Percentiles rank a stretch among this genome's conserved stretches.
phyloP scores from a whole-genome alignment of 2,329 filamentous ascomycete species.

The Fusarium scirpi region DNA sequence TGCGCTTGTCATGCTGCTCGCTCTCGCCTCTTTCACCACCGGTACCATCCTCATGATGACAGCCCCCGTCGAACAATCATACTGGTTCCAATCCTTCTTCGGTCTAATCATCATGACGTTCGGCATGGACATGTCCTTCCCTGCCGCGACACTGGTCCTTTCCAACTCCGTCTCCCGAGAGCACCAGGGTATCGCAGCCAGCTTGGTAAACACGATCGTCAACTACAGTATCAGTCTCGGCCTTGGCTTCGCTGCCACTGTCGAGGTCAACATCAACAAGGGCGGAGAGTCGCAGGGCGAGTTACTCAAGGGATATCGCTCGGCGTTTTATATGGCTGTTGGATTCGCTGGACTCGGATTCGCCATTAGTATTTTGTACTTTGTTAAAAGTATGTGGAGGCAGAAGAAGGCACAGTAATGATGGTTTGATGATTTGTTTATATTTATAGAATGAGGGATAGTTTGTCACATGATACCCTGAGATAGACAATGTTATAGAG shows the following conservation, averaged over 20 bases:
- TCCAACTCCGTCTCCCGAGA: conserved; percentile 62
- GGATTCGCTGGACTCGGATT: conserved; percentile 29
- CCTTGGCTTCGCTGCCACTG: conserved; percentile 73
- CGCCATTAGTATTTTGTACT: conserved; percentile 25
- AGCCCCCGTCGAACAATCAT: conserved; percentile 66
- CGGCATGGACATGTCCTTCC: conserved; percentile 74
- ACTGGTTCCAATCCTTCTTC: conserved; percentile 74
- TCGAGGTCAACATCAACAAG: conserved; percentile 60
- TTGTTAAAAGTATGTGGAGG: conserved; percentile 26
- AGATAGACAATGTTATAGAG: background rate
- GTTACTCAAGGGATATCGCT: conserved; percentile 22
- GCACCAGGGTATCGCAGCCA: conserved; percentile 62
- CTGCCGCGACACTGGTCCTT: conserved; percentile 70
- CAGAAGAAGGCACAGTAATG: background rate
- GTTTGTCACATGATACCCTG: background rate
- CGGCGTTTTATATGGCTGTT: conserved; percentile 33
- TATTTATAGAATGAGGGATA: background rate
- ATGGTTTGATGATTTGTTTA: background rate
- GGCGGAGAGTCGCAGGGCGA: conserved; percentile 37
- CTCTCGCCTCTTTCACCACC: conserved; percentile 58
- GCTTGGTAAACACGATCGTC: conserved; percentile 72
- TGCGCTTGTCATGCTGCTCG: conserved; percentile 57
- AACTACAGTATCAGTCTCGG: conserved; percentile 77
- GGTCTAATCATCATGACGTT: conserved; percentile 68
- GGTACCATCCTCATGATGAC: conserved; percentile 59